Evolutionary conservation across 2,329 filamentous ascomycete genomes (phyloP).

Genomic region (Aspergillus ochraceus): DNA sequence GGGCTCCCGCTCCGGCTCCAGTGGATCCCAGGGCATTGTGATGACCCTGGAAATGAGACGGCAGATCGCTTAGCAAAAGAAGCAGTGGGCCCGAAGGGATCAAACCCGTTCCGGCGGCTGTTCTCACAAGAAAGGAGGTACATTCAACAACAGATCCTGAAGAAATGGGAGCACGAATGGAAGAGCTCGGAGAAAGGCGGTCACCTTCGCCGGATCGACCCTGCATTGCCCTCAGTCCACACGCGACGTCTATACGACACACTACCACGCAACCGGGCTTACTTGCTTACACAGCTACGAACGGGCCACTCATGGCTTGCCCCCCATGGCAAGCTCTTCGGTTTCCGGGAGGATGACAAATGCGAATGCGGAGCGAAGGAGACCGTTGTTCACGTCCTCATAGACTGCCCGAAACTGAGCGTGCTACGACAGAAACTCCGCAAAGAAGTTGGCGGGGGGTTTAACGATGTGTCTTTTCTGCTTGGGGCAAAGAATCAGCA

Average conservation of each 20-base stretch:
- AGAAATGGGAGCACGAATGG: constrained; percentile 15
- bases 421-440: background rate
- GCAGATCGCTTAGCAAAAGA: constrained; percentile 6
- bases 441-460: background rate
- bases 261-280: constrained; percentile 14
- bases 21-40: constrained; percentile 8
- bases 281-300: constrained; percentile 22
- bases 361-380: constrained; percentile 20
- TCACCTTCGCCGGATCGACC: constrained; percentile 10
- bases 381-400: constrained; percentile 17
- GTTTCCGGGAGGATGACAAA: constrained; percentile 13
- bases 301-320: constrained; percentile 25
- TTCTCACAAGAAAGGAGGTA: constrained; percentile 10
- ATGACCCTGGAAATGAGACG: constrained; percentile 1
- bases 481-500: constrained; percentile 4
- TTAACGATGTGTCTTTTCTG: background rate
- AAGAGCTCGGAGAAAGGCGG: constrained; percentile 10
- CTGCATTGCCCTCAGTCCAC: constrained; percentile 4
- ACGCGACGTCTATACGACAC: constrained; percentile 11
- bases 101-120: constrained; percentile 7
- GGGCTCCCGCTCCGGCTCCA: constrained; percentile 14
- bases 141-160: constrained; percentile 7
- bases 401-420: constrained; percentile 16
- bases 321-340: constrained; percentile 11
- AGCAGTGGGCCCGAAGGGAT: background rate